Evolutionary conservation across 2,329 filamentous ascomycete genomes (phyloP).

Genomic region (Stromatinia cepivora): DNA sequence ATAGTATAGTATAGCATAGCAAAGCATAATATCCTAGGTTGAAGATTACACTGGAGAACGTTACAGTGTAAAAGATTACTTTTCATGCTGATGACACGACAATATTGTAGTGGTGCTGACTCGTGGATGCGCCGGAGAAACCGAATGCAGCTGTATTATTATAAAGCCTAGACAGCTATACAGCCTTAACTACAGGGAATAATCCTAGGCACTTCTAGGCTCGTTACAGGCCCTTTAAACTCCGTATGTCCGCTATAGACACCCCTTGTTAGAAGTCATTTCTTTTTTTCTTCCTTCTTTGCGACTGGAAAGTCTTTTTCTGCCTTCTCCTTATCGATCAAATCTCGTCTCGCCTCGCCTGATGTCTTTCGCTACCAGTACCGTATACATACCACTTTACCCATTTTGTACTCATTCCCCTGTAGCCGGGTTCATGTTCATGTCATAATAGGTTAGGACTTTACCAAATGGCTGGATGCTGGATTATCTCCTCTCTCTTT

Average conservation of each 20-base stretch:
- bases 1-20: not conserved
- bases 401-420: not conserved
- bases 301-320: not conserved
- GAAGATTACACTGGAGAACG: not conserved
- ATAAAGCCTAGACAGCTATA: not conserved
- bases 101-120: too few relatives aligned
- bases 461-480: conserved; percentile 1
- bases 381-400: not conserved
- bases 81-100: not conserved
- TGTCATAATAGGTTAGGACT: not conserved
- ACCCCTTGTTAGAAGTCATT: conserved; percentile 3
- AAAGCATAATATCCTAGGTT: not conserved
- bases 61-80: not conserved
- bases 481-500: conserved; percentile 9
- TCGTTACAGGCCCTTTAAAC: not conserved
- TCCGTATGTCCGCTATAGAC: not conserved
- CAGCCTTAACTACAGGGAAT: not conserved
- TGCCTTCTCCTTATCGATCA: conserved; percentile 3
- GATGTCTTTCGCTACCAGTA: conserved; percentile 3
- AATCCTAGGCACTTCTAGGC: not conserved
- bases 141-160: not conserved
- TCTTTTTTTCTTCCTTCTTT: not conserved
- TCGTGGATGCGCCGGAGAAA: not conserved
- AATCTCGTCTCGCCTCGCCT: conserved; percentile 9
- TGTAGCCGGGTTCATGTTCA: conserved; percentile 8